A percentile compares a stretch with the other conserved stretches of the same genome.
Evolutionary conservation across 306 rosid species (phyloP).

Genomic region (Ochetophila trinervis): DNA sequence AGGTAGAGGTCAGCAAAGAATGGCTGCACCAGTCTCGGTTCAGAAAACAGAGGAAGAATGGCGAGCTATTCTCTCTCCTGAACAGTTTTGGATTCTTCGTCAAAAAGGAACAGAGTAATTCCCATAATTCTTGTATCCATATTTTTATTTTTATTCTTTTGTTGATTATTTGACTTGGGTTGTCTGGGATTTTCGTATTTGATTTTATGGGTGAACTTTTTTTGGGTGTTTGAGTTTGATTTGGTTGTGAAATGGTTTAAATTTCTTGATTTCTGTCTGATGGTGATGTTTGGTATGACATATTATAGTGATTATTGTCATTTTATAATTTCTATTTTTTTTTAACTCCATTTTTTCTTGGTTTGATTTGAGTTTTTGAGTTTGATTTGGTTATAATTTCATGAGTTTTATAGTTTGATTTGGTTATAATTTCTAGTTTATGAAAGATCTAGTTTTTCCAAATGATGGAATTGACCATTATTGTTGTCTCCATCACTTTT

Average conservation of each 20-base stretch:
- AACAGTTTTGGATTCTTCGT: constrained; percentile 81
- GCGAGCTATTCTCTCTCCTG: constrained; percentile 72
- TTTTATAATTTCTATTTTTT: no score
- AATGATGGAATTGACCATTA: neutral
- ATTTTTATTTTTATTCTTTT: no score
- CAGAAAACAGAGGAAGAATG: constrained; percentile 73
- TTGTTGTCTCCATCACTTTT: neutral
- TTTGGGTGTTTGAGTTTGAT: neutral
- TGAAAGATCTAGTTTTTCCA: neutral
- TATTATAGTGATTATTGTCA: no score
- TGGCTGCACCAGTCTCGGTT: constrained; percentile 28
- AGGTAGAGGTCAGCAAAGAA: neutral
- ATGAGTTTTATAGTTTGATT: no score
- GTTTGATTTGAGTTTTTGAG: no score
- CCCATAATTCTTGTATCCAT: neutral
- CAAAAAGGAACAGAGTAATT: constrained; percentile 74
- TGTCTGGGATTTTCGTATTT: neutral
- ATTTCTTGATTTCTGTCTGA: neutral
- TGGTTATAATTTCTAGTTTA: no score
- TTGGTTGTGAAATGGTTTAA: neutral
- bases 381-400: no score
- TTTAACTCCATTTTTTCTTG: neutral
- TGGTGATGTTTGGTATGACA: neutral
- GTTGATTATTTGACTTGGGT: neutral
- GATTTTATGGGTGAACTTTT: neutral